Conservation (phyloP, 2,329 filamentous ascomycete species). For the Xylariomycetidae sp. region DNA sequence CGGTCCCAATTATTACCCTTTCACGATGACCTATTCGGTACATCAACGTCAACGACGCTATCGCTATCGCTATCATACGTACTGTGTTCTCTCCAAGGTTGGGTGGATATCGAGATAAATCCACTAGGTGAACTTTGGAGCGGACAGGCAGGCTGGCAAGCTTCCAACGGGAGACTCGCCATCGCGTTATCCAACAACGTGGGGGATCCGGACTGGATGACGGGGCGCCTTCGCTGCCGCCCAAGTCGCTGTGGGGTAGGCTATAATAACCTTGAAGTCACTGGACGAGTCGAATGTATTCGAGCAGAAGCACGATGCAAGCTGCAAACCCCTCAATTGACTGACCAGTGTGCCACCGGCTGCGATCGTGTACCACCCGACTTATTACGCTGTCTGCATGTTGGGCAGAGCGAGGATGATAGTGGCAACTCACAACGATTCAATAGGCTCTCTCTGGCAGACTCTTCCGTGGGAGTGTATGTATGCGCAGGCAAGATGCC, state of each 20-base stretch:
- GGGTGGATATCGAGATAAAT: too few species aligned
- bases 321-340: conserved; percentile 16
- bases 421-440: background rate
- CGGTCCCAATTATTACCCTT: too few species aligned
- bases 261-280: conserved; percentile 2
- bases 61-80: too few species aligned
- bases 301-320: conserved; percentile 13
- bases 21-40: too few species aligned
- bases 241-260: conserved; percentile 19
- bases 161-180: conserved; percentile 22
- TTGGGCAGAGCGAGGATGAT: too few species aligned
- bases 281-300: conserved; percentile 12
- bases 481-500: too few species aligned
- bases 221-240: conserved; percentile 15
- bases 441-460: too few species aligned
- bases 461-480: too few species aligned
- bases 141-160: conserved; percentile 11
- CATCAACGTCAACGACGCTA: too few species aligned
- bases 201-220: conserved; percentile 31
- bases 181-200: conserved; percentile 32
- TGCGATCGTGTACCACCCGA: conserved; percentile 16
- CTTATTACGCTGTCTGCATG: too few species aligned
- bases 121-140: too few species aligned
- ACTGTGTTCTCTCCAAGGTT: too few species aligned
- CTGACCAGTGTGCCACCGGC: conserved; percentile 12